Conservation (phyloP, 2,329 filamentous ascomycete species). For the Talaromyces verruculosus region DNA sequence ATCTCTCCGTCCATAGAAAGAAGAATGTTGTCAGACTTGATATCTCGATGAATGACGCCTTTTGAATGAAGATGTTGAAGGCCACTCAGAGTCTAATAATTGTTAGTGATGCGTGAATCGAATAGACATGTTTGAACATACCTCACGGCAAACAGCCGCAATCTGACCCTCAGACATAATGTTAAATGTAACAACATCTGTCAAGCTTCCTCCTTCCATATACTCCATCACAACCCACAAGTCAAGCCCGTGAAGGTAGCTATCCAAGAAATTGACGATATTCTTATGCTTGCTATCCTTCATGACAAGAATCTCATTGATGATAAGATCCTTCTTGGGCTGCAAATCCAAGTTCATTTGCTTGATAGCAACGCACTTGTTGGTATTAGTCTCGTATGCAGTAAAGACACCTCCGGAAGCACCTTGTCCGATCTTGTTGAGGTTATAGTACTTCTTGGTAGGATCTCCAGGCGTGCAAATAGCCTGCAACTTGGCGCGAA, state of each 20-base stretch:
- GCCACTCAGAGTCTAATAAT: constrained; percentile 70
- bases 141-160: constrained; percentile 87
- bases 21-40: constrained; percentile 98
- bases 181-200: constrained; percentile 97
- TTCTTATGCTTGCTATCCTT: constrained; percentile 98
- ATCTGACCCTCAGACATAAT: constrained; percentile 99
- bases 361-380: constrained; percentile 93
- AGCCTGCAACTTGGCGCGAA: constrained; percentile 76
- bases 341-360: constrained; percentile 99
- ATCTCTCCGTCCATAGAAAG: constrained; percentile 93
- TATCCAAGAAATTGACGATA: constrained; percentile 99
- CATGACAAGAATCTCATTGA: constrained; percentile 99
- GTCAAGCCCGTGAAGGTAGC: constrained; percentile 83
- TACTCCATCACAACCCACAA: constrained; percentile 99
- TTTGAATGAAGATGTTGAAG: constrained; percentile 96
- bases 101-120: background rate
- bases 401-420: constrained; percentile 95
- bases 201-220: constrained; percentile 97
- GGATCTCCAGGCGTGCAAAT: constrained; percentile 92
- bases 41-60: constrained; percentile 96
- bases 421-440: constrained; percentile 96
- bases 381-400: constrained; percentile 78
- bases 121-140: constrained; percentile 34
- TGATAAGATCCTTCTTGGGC: constrained; percentile 97
- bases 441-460: constrained; percentile 77